Evolutionary conservation across 2,329 filamentous ascomycete species (phyloP), one percentile per base, ranked within the genome.

Genomic region (Cladosporium sphaerospermum): DNA sequence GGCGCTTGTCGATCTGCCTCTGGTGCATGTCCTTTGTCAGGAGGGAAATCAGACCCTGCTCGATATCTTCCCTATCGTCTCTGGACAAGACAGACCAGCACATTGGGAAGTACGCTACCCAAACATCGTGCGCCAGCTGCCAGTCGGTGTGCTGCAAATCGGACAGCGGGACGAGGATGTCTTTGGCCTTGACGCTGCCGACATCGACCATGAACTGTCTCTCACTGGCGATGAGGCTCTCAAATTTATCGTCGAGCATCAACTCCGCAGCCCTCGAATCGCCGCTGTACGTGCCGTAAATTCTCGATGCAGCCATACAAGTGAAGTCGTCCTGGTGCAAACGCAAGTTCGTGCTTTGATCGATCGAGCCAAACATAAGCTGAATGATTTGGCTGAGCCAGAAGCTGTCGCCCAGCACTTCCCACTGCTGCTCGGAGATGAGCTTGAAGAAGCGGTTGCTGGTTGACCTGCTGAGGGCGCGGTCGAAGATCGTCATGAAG

Each of bases 321-420:
- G 82, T 86, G 72, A 96, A 92, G 69, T 99, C 93, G 9, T 95
- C 89, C 0, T 78, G 68, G 61, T 96, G 85, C 48, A 99, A 77
- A 60, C 89, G 86, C 31, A 89, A 82, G 11, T 81, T 78, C n/a
- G 80, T 80, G 60, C 87, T 89, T 77, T 89, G 85, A 67, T 99
- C 93, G 40, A 97, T 81, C 6, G 89, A 91, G 13, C 93, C 91
- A 59, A 99, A 82, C 53, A 99, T 82, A 39, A 99, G 78, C 64
- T 99, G 93, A 14, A 90, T 90, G 33, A 95, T 92, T 71, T 99
- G 93, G 39, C 90, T 86, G 46, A 99, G 76, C 95, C 95, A 99
- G 73, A 95, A 99, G 1, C 89, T 95, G 62, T 99, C 93, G 2
- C 84, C 84, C 45, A 99, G 77, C 0, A 89, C 95, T 67, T 97